phyloP scores from a whole-genome alignment of 768 basidiomycete species.

The Leccinum sublutescens region DNA sequence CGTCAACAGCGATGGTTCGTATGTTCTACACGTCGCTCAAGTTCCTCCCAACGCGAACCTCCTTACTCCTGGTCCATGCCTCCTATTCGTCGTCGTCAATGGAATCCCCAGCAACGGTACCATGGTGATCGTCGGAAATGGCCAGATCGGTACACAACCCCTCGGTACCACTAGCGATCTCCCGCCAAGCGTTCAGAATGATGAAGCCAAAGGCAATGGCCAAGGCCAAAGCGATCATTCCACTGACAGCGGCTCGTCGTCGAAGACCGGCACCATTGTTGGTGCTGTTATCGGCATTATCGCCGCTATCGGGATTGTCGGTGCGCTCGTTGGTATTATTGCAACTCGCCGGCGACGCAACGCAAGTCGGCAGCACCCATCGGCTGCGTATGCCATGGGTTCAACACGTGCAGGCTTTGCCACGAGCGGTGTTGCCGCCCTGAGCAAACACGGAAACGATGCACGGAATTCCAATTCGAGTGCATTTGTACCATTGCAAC shows the following conservation, averaged over 20 bases:
- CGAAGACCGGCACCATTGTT: conserved; percentile 25
- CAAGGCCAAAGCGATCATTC: conserved; percentile 15
- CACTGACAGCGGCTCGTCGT: conserved; percentile 22
- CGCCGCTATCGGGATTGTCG: conserved; percentile 31
- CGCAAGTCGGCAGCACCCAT: conserved; percentile 30
- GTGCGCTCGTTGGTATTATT: conserved; percentile 42
- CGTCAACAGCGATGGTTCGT: conserved; percentile 71
- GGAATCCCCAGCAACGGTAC: conserved; percentile 84
- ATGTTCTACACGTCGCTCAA: conserved; percentile 79
- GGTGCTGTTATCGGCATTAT: conserved; percentile 32
- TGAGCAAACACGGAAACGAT: conserved; percentile 22
- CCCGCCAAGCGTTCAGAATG: conserved; percentile 41
- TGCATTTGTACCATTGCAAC: conserved; percentile 69
- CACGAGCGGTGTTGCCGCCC: conserved; percentile 21
- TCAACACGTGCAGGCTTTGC: conserved; percentile 29
- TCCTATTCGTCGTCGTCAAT: conserved; percentile 79
- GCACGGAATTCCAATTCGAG: conserved; percentile 59
- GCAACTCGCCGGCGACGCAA: conserved; percentile 52
- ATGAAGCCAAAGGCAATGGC: conserved; percentile 38
- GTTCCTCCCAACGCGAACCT: conserved; percentile 82
- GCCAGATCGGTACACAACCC: conserved; percentile 71
- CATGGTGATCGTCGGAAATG: conserved; percentile 76
- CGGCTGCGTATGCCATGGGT: conserved; percentile 40
- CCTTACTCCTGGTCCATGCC: conserved; percentile 86
- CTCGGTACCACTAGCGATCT: conserved; percentile 26